A percentile compares a stretch with the other conserved stretches of the same genome.
These are phyloP conservation scores for Ceratocystis harringtonii DNA, from an alignment of 2,329 filamentous ascomycete genomes.

Conservation along the genomic window DNA sequence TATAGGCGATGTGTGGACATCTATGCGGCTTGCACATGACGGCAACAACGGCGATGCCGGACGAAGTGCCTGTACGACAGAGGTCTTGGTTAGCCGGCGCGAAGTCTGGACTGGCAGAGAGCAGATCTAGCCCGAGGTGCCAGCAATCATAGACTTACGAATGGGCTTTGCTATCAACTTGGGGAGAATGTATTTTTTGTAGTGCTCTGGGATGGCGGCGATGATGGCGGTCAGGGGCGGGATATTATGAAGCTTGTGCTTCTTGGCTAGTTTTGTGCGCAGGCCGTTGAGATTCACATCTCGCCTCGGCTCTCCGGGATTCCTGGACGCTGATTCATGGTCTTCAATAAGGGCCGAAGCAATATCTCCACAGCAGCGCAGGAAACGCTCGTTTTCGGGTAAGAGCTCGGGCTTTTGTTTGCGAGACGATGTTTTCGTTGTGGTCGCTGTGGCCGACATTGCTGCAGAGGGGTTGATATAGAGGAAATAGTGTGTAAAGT, in stretches of 20 bases:
- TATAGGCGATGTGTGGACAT: constrained; percentile 96
- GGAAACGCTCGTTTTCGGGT: constrained; percentile 86
- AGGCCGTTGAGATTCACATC: constrained; percentile 89
- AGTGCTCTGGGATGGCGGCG: constrained; percentile 94
- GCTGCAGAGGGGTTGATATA: not conserved
- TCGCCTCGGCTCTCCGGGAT: constrained; percentile 56
- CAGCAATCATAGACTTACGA: constrained; percentile 33
- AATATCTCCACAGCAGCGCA: constrained; percentile 90
- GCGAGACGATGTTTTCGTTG: constrained; percentile 46
- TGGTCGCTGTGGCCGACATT: constrained; percentile 39
- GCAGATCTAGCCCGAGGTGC: too few species aligned
- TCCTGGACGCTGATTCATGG: constrained; percentile 58
- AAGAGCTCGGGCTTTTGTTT: constrained; percentile 61
- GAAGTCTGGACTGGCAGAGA: not conserved
- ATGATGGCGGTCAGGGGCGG: constrained; percentile 94
- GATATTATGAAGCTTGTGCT: constrained; percentile 75
- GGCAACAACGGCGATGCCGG: constrained; percentile 92
- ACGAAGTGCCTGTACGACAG: constrained; percentile 55
- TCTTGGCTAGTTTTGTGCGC: constrained; percentile 76
- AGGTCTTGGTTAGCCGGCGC: not conserved
- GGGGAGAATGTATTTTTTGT: constrained; percentile 97
- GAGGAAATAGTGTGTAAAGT: not conserved
- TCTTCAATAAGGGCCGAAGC: constrained; percentile 89
- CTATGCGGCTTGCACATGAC: constrained; percentile 99
- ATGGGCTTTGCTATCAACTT: constrained; percentile 97